Evolutionary conservation across 2,329 filamentous ascomycete genomes (phyloP), one percentile per base, ranked within the genome.

Genomic region (Phialemoniopsis sp.): DNA sequence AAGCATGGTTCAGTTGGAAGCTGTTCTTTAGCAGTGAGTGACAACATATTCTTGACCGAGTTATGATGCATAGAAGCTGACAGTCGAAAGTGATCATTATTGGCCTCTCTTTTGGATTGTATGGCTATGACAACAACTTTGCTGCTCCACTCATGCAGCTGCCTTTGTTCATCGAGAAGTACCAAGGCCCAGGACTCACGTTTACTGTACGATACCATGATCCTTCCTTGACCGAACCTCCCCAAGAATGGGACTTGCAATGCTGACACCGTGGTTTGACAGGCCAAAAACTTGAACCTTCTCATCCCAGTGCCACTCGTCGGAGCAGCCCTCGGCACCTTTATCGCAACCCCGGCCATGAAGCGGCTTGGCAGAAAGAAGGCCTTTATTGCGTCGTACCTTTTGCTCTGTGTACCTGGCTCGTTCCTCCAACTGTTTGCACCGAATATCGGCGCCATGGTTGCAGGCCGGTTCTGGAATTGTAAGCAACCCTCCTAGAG

Each of bases 361-460:
- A 59, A 50, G 35, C 46, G 48, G 35, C 42, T 57, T 18, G 60
- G 60, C 30, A 57, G 60, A 8, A 63, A 63, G 41, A 56, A 52
- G 49, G 52, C 59, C 12, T 43, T 64, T 14, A 37, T 63, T 7
- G 39, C 44, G 4, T 55, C 58, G 18, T 63, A 63, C 44, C 12
- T 53, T 44, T 12, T 53, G 17, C 38, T 60, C 29, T 60, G 56
- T 7, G 37, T 60, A 5, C 55, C 55, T 7, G 60, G 60, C 8
- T 55, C 53, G 3, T 47, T 62, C 21, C 45, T 62, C 5, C 59
- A 62, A 38, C 50, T 61, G n/a, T 60, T 62, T 41, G 53, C 59
- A 1, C 58, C 54, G 3, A 60, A 55, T 29, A 36, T 62, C 15
- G 58, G 49, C 8, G 52, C 55, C 3, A 60, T 62, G 31, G 56